These are phyloP conservation scores for Blastobotrys serpentis DNA, from an alignment of 1,139 yeast species.

Conservation along the genomic window DNA sequence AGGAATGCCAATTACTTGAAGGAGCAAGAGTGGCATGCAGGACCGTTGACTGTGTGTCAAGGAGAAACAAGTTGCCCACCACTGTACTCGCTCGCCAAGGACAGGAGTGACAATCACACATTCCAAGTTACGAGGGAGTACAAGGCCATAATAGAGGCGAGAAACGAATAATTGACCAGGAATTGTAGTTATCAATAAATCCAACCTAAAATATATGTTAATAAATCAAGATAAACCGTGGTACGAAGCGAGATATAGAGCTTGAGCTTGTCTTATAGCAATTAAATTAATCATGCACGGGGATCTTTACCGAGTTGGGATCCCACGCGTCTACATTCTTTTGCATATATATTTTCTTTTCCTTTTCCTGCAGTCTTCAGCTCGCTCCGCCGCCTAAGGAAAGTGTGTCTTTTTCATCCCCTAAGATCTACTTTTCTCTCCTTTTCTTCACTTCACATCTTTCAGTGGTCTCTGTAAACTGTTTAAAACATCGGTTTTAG, in stretches of 20 bases:
- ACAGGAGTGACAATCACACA: neutral
- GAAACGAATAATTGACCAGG: too few relatives aligned
- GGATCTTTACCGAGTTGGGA: neutral
- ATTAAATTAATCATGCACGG: constrained; percentile 4
- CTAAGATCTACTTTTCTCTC: neutral
- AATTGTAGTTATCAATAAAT: too few relatives aligned
- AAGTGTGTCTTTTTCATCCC: too few relatives aligned
- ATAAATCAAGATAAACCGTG: too few relatives aligned
- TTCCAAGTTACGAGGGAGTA: neutral
- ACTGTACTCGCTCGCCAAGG: neutral
- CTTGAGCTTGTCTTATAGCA: too few relatives aligned
- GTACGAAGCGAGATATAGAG: too few relatives aligned
- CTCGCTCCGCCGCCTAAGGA: constrained; percentile 2
- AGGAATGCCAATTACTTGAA: neutral
- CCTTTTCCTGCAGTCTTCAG: neutral
- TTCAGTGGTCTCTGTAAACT: neutral
- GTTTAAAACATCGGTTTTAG: neutral
- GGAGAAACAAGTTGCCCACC: constrained; percentile 2
- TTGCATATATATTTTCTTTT: neutral
- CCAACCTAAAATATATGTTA: too few relatives aligned
- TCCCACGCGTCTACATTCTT: constrained; percentile 1
- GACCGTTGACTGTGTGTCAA: constrained; percentile 3
- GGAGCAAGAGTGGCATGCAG: neutral
- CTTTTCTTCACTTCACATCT: neutral
- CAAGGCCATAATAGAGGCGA: too few relatives aligned